Base-by-base conservation (phyloP, 2,329 filamentous ascomycete genomes). In the Pseudogymnoascus sp. region DNA sequence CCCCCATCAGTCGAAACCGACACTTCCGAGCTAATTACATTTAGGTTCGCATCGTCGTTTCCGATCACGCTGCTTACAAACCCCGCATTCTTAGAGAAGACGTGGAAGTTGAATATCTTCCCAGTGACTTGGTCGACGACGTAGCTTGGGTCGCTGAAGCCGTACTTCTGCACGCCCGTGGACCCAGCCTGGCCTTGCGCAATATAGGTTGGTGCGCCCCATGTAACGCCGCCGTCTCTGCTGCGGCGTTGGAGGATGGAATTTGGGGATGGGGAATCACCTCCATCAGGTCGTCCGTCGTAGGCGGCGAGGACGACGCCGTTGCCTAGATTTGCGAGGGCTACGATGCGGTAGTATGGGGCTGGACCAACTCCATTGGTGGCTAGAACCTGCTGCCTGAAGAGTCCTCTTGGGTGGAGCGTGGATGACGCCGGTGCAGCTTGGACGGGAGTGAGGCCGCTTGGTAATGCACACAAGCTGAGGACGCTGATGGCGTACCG, bases 271-370 rank as follows among this genome's bases (percentile, higher is more conserved):
- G 50, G 50, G 2, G 50, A 56, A 33, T 56, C 50, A 2, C 2
- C n/a, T 18, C 50, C 50, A 33, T 56, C 50, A 4, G 50, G 50
- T 33, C 50, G 50, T 33, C 50, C 50, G 28, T 33, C 50, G 28
- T 56, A 35, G 25, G 50, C 16, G n/a, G 50, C 50, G 23, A 56
- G 50, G 28, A 56, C 28, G 11, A 56, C 25, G n/a, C 50, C 50
- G 11, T 56, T 33, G 25, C 50, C 50, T 33, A 33, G 50, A 14
- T 12, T 56, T 56, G 50, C 50, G 28, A 56, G 50, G n/a, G 50
- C 50, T 33, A 56, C 50, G 28, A 56, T 56, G 50, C 50, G 50
- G 50, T 56, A 56, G 16, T 56, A 56, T 56, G 50, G 28, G 11
- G 11, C 18, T 56, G 16, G 28, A 3, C 50, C 50, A 11, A 56